A percentile compares a stretch with the other conserved stretches of the same genome.
Conservation (phyloP, 2,329 filamentous ascomycete species). For the Apiospora phragmitis region DNA sequence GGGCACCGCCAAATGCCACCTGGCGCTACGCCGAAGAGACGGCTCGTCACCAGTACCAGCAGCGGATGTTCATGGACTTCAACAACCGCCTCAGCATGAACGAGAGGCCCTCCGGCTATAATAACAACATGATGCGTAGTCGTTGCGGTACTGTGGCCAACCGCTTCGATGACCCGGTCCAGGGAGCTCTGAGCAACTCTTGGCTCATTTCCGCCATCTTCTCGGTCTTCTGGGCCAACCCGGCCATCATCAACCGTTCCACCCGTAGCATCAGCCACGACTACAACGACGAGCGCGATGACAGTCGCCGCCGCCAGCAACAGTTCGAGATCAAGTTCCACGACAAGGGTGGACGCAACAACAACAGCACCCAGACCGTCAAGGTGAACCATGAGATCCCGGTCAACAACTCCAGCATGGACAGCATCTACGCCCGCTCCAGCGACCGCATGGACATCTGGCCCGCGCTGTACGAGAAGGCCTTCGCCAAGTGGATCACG, state of each 20-base stretch:
- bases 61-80: constrained; percentile 32
- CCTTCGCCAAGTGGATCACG: constrained; percentile 46
- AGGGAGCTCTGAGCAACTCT: constrained; percentile 42
- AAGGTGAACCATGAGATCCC: constrained; percentile 45
- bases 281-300: constrained; percentile 26
- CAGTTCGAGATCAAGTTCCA: constrained; percentile 38
- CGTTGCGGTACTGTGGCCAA: constrained; percentile 25
- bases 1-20: constrained; percentile 40
- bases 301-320: constrained; percentile 9
- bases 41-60: constrained; percentile 31
- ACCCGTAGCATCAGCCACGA: constrained; percentile 21
- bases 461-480: constrained; percentile 49
- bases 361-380: constrained; percentile 37
- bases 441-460: constrained; percentile 42
- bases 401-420: constrained; percentile 44
- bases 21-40: constrained; percentile 43
- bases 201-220: constrained; percentile 47
- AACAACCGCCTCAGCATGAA: constrained; percentile 30
- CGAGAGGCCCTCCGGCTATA: constrained; percentile 1
- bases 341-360: constrained; percentile 45
- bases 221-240: constrained; percentile 46
- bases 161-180: constrained; percentile 43
- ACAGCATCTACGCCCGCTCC: constrained; percentile 43
- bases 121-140: constrained; percentile 9
- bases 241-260: constrained; percentile 40